Evolutionary conservation across 2,329 filamentous ascomycete species (phyloP).

Genomic region (Pseudogymnoascus sp.): DNA sequence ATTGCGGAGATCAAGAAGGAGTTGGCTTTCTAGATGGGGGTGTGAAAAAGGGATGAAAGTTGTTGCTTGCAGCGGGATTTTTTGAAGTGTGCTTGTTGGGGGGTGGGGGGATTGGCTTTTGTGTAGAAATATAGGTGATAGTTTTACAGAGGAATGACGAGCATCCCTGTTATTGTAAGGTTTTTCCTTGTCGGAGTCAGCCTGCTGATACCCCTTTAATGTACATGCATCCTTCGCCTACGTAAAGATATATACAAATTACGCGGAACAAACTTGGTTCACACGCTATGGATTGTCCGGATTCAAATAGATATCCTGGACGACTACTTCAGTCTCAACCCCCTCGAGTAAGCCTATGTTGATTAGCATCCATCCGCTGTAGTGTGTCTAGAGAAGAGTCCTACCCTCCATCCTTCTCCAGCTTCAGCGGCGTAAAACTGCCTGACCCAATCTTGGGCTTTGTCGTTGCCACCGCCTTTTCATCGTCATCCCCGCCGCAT

Average conservation of each 20-base stretch:
- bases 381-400: conserved; percentile 27
- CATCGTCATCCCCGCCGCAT: conserved; percentile 57
- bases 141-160: conserved; percentile 8
- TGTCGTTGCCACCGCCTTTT: conserved; percentile 32
- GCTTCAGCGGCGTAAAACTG: conserved; percentile 29
- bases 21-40: conserved; percentile 54
- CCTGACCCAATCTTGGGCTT: conserved; percentile 28
- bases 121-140: conserved; percentile 10
- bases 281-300: neutral
- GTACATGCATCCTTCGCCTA: neutral
- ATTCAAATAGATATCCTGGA: neutral
- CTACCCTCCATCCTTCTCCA: conserved; percentile 28
- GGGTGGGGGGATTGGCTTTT: conserved; percentile 3
- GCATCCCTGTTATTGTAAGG: conserved; percentile 1
- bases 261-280: neutral
- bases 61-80: conserved; percentile 7
- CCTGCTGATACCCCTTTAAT: neutral
- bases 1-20: conserved; percentile 99
- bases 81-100: conserved; percentile 3
- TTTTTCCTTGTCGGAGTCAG: neutral
- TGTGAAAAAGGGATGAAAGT: neutral
- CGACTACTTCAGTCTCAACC: neutral
- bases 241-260: neutral
- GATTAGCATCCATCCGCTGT: neutral
- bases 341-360: neutral